These are phyloP conservation scores for Toxicodendron radicans DNA, from an alignment of 345 rosid genomes.

Conservation along the genomic window DNA sequence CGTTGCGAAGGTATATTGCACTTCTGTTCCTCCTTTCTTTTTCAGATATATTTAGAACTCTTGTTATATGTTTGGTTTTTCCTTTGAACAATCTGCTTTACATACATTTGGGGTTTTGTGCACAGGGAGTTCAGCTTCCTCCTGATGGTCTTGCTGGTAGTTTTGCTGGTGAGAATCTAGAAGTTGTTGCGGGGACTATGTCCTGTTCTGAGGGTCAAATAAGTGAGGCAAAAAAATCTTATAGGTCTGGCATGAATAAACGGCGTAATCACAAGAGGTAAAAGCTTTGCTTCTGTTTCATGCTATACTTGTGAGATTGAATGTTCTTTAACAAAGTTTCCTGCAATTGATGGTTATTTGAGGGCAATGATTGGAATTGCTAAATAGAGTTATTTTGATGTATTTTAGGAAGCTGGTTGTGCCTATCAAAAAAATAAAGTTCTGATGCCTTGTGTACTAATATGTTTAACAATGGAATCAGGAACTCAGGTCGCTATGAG, in stretches of 20 bases:
- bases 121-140: conserved; percentile 64
- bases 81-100: conserved; percentile 18
- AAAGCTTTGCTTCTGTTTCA: neutral
- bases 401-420: neutral
- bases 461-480: conserved; percentile 25
- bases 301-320: neutral
- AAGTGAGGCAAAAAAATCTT: conserved; percentile 26
- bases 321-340: neutral
- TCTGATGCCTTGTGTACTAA: conserved; percentile 2
- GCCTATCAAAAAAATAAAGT: too few species aligned
- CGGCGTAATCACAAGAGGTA: conserved; percentile 51
- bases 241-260: conserved; percentile 27
- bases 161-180: conserved; percentile 39
- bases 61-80: conserved; percentile 7
- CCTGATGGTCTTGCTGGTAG: conserved; percentile 43
- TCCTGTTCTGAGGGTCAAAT: conserved; percentile 28
- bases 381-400: neutral
- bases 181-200: conserved; percentile 35
- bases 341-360: neutral
- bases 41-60: neutral
- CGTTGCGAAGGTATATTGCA: conserved; percentile 62
- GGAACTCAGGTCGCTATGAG: conserved; percentile 35
- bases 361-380: neutral
- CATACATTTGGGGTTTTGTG: conserved; percentile 9
- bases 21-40: conserved; percentile 8